phyloP scores from a whole-genome alignment of 371 early-diverging fungal genomes.

The Encephalitozoon romaleae region DNA sequence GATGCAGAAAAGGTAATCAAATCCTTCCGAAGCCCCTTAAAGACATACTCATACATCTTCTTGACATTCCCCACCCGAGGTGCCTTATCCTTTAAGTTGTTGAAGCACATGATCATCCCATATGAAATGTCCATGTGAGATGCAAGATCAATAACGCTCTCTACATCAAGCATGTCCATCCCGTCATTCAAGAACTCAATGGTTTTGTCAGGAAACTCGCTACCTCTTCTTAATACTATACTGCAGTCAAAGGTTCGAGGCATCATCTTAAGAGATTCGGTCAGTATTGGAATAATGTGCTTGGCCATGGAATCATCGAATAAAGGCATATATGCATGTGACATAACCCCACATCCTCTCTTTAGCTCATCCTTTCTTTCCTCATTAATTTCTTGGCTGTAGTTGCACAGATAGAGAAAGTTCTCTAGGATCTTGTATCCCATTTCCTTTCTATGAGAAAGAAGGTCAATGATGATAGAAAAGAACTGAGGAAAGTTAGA shows the following conservation, averaged over 20 bases:
- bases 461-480: slow-evolving; percentile 31
- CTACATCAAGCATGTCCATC: background rate
- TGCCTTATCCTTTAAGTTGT: slow-evolving; percentile 10
- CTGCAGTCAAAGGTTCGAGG: slow-evolving; percentile 39
- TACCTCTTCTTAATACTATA: slow-evolving; percentile 30
- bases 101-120: slow-evolving; percentile 27
- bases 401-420: slow-evolving; percentile 50
- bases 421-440: slow-evolving; percentile 49
- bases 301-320: slow-evolving; percentile 22
- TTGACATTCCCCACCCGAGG: background rate
- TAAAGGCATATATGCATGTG: slow-evolving; percentile 28
- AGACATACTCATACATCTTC: slow-evolving; percentile 45
- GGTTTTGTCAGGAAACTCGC: slow-evolving; percentile 19
- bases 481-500: slow-evolving; percentile 48
- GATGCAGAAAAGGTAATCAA: slow-evolving; percentile 34
- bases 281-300: slow-evolving; percentile 44
- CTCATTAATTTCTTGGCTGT: slow-evolving; percentile 55
- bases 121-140: background rate
- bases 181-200: slow-evolving; percentile 46
- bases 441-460: slow-evolving; percentile 7
- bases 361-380: slow-evolving; percentile 60
- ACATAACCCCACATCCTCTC: slow-evolving; percentile 34
- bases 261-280: slow-evolving; percentile 38
- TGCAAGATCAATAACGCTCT: slow-evolving; percentile 25
- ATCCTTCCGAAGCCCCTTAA: slow-evolving; percentile 21